Conservation (phyloP, 495 filamentous ascomycete species). For the Lepraria neglecta region DNA sequence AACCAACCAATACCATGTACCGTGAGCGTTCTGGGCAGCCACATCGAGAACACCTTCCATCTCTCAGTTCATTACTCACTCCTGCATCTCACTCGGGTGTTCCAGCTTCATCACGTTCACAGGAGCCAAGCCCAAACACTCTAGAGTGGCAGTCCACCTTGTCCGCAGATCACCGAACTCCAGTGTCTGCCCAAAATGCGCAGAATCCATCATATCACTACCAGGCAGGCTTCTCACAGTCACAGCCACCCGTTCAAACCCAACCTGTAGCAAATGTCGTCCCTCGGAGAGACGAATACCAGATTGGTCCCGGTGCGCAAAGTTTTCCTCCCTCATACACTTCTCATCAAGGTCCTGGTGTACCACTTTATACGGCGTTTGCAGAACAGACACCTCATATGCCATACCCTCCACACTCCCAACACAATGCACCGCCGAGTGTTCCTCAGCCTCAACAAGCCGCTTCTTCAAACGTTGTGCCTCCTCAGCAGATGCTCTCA, state of each 20-base stretch:
- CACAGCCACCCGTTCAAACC: neutral
- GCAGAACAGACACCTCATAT: constrained; percentile 5
- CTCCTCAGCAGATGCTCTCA: constrained; percentile 4
- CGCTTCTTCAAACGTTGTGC: constrained; percentile 1
- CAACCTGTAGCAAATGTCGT: neutral
- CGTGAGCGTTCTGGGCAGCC: constrained; percentile 25
- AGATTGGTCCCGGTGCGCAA: neutral
- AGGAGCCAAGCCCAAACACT: constrained; percentile 12
- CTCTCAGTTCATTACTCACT: constrained; percentile 45
- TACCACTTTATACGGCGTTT: constrained; percentile 1
- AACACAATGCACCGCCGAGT: constrained; percentile 1
- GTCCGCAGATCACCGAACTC: neutral
- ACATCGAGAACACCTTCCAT: constrained; percentile 39
- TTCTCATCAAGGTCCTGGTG: neutral
- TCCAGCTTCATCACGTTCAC: constrained; percentile 20
- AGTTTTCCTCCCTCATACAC: constrained; percentile 1
- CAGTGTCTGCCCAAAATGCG: constrained; percentile 7
- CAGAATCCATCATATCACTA: neutral
- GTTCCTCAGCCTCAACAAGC: constrained; percentile 8
- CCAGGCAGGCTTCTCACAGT: neutral
- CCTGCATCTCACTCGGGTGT: constrained; percentile 33
- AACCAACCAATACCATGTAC: constrained; percentile 22
- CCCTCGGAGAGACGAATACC: constrained; percentile 3
- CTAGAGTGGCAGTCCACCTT: constrained; percentile 5
- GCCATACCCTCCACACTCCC: constrained; percentile 11